Evolutionary conservation across 148 eudicot species (phyloP).

Genomic region (Fagopyrum tataricum): DNA sequence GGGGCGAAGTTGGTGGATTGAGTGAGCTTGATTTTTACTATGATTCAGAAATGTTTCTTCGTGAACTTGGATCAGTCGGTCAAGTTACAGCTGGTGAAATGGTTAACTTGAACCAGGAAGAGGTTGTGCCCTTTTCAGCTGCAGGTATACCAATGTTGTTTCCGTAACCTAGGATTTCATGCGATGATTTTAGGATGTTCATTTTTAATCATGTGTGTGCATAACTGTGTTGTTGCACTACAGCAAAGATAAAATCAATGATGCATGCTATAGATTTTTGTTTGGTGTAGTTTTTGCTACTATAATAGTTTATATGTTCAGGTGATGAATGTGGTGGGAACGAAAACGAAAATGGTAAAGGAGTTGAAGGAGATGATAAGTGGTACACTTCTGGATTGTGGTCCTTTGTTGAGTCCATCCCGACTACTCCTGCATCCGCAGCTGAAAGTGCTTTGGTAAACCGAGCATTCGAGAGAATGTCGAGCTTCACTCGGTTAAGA

Average conservation of each 20-base stretch:
- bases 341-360: slow-evolving; percentile 23
- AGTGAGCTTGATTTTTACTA: slow-evolving; percentile 47
- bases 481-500: slow-evolving; percentile 64
- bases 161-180: background rate
- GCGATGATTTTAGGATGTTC: background rate
- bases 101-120: slow-evolving; percentile 14
- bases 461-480: slow-evolving; percentile 63
- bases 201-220: background rate
- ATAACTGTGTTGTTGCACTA: too few species aligned
- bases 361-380: slow-evolving; percentile 31
- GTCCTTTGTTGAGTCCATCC: slow-evolving; percentile 84
- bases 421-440: slow-evolving; percentile 94
- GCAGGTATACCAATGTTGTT: slow-evolving; percentile 4
- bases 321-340: slow-evolving; percentile 45
- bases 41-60: slow-evolving; percentile 36
- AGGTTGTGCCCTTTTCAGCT: background rate
- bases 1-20: slow-evolving; percentile 44
- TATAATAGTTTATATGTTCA: slow-evolving; percentile 45
- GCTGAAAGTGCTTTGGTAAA: slow-evolving; percentile 70
- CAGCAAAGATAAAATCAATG: background rate
- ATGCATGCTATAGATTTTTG: background rate
- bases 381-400: slow-evolving; percentile 70
- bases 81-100: slow-evolving; percentile 19
- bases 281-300: slow-evolving; percentile 22
- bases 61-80: slow-evolving; percentile 26